A percentile compares a stretch with the other conserved stretches of the same genome.
Evolutionary conservation across 2,329 filamentous ascomycete species (phyloP).

Genomic region (Fusarium vanettenii): DNA sequence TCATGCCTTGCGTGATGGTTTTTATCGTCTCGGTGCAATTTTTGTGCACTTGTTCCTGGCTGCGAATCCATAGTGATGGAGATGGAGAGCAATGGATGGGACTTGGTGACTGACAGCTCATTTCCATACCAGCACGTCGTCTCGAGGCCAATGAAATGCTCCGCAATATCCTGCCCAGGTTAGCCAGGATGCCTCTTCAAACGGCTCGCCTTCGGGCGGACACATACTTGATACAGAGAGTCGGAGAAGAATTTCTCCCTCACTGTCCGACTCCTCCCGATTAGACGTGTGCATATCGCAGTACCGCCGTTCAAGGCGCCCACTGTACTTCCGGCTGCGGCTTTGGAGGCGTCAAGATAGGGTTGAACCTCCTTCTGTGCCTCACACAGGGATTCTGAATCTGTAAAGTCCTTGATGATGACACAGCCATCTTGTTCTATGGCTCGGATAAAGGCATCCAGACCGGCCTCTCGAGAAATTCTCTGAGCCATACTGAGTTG

Average conservation of each 20-base stretch:
- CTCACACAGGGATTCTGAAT: slow-evolving; percentile 10
- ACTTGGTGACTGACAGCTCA: slow-evolving; percentile 45
- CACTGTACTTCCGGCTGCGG: slow-evolving; percentile 32
- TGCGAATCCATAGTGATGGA: slow-evolving; percentile 52
- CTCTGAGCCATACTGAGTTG: slow-evolving; percentile 15
- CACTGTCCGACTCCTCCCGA: slow-evolving; percentile 50
- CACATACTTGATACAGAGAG: slow-evolving; percentile 7
- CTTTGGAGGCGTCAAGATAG: slow-evolving; percentile 26
- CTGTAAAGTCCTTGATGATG: slow-evolving; percentile 25
- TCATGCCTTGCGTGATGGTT: slow-evolving; percentile 51
- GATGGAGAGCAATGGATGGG: slow-evolving; percentile 51
- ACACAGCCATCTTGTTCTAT: slow-evolving; percentile 27
- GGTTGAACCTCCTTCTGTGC: slow-evolving; percentile 20
- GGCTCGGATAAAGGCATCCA: slow-evolving; percentile 21
- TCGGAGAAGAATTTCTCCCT: slow-evolving; percentile 49
- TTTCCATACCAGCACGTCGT: slow-evolving; percentile 49
- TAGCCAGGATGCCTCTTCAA: no score
- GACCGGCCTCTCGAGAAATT: slow-evolving; percentile 16
- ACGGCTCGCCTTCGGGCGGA: no score
- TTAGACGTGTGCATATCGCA: slow-evolving; percentile 48
- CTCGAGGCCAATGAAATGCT: slow-evolving; percentile 50
- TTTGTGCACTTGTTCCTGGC: slow-evolving; percentile 47
- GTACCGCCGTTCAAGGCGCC: slow-evolving; percentile 47
- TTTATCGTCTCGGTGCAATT: slow-evolving; percentile 53
- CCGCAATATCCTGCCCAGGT: slow-evolving; percentile 19